Evolutionary conservation across 164 flowering plant species (phyloP).

Genomic region (Vitis rupestris): DNA sequence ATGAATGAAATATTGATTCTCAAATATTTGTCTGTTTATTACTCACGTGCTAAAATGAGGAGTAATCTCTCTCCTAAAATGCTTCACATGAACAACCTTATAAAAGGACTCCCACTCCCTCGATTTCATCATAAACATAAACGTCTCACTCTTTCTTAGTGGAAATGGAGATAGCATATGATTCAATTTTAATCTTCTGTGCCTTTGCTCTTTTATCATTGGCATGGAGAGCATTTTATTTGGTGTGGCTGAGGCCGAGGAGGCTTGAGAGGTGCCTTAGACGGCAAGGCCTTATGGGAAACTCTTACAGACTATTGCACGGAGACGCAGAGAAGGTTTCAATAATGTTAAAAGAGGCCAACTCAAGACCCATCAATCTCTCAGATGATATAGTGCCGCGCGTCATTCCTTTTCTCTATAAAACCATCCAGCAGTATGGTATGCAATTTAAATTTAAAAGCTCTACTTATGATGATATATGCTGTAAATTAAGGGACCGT

Average conservation of each 20-base stretch:
- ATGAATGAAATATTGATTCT: no score
- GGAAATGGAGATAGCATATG: constrained; percentile 3
- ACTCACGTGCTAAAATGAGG: no score
- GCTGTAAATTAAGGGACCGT: no score
- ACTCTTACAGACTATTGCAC: constrained; percentile 27
- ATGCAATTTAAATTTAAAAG: not conserved
- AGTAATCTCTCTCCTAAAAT: no score
- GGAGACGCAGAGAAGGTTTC: constrained; percentile 30
- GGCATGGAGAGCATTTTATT: constrained; percentile 22
- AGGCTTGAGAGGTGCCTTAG: constrained; percentile 30
- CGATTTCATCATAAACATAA: no score
- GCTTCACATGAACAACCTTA: no score
- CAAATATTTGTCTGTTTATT: no score
- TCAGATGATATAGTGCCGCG: constrained; percentile 14
- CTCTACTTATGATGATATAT: no score
- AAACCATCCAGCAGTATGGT: constrained; percentile 15
- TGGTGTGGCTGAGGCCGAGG: constrained; percentile 47
- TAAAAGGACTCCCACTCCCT: no score
- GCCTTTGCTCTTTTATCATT: not conserved
- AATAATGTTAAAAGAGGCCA: constrained; percentile 3
- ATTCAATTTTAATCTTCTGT: not conserved
- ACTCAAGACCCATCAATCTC: constrained; percentile 12
- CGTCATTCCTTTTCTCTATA: constrained; percentile 9
- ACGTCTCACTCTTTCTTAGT: not conserved
- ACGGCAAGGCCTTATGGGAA: constrained; percentile 37